Conservation (phyloP, 345 rosid species). For the Citrus australasica region DNA sequence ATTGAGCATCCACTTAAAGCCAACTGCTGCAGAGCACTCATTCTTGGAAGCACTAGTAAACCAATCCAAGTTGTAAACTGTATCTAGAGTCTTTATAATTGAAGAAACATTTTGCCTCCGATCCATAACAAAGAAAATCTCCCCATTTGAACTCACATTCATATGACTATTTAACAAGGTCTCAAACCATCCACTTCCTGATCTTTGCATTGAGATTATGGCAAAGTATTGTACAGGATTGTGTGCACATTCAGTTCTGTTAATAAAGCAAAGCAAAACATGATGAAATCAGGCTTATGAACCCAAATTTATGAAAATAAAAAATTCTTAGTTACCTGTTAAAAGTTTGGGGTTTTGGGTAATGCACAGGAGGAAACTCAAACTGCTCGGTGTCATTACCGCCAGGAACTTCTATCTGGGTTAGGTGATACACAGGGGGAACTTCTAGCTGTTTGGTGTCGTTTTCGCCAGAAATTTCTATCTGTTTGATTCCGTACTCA, state of each 20-base stretch:
- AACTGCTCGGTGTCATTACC: slow-evolving; percentile 4
- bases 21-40: slow-evolving; percentile 91
- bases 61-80: slow-evolving; percentile 89
- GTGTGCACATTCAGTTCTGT: slow-evolving; percentile 68
- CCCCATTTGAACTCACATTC: slow-evolving; percentile 94
- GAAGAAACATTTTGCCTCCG: slow-evolving; percentile 67
- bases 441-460: slow-evolving; percentile 17
- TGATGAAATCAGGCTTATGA: not conserved
- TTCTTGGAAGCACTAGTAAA: slow-evolving; percentile 89
- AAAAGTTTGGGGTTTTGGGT: slow-evolving; percentile 80
- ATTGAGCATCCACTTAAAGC: slow-evolving; percentile 99
- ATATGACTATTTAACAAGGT: slow-evolving; percentile 86
- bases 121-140: slow-evolving; percentile 65
- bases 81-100: slow-evolving; percentile 61
- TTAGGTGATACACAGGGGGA: slow-evolving; percentile 58
- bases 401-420: slow-evolving; percentile 32
- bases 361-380: slow-evolving; percentile 51
- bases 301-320: not conserved
- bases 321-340: slow-evolving; percentile 47
- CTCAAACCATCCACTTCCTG: slow-evolving; percentile 99
- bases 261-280: not conserved
- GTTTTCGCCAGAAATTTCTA: slow-evolving; percentile 20
- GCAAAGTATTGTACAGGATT: slow-evolving; percentile 86
- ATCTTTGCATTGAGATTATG: slow-evolving; percentile 93
- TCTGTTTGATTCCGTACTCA: slow-evolving; percentile 4